phyloP scores from a whole-genome alignment of 2,329 filamentous ascomycete species.

The Fusarium incarnatum region DNA sequence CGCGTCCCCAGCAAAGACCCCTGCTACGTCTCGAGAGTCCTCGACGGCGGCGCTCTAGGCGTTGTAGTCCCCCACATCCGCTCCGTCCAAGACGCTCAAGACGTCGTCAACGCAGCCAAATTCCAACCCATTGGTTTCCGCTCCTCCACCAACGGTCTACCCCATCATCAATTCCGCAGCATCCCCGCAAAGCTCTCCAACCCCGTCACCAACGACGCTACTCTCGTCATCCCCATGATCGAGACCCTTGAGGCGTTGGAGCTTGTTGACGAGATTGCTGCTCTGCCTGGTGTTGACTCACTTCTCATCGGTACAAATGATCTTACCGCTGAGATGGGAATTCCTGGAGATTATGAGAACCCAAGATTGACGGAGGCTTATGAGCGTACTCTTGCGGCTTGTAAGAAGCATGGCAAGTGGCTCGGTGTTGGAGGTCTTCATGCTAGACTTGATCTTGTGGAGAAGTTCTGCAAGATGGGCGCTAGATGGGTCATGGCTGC shows the following conservation, averaged over 20 bases:
- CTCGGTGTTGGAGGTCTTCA: conserved; percentile 57
- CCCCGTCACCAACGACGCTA: conserved; percentile 39
- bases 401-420: conserved; percentile 53
- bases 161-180: conserved; percentile 37
- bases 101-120: conserved; percentile 46
- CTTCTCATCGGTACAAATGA: conserved; percentile 60
- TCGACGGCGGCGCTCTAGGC: conserved; percentile 45
- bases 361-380: conserved; percentile 42
- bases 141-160: conserved; percentile 43
- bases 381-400: conserved; percentile 52
- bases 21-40: conserved; percentile 44
- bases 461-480: conserved; percentile 51
- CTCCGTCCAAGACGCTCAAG: conserved; percentile 40
- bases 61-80: conserved; percentile 46
- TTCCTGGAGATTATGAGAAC: conserved; percentile 41
- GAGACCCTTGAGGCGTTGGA: conserved; percentile 46
- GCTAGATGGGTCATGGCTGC: conserved; percentile 48
- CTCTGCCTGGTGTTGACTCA: conserved; percentile 55
- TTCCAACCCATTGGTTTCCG: conserved; percentile 42
- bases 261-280: conserved; percentile 48
- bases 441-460: conserved; percentile 54
- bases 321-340: conserved; percentile 57
- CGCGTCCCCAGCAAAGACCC: conserved; percentile 44
- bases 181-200: conserved; percentile 39
- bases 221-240: conserved; percentile 47